Conservation (phyloP, 2,329 filamentous ascomycete species). For the Sclerotinia nivalis region DNA sequence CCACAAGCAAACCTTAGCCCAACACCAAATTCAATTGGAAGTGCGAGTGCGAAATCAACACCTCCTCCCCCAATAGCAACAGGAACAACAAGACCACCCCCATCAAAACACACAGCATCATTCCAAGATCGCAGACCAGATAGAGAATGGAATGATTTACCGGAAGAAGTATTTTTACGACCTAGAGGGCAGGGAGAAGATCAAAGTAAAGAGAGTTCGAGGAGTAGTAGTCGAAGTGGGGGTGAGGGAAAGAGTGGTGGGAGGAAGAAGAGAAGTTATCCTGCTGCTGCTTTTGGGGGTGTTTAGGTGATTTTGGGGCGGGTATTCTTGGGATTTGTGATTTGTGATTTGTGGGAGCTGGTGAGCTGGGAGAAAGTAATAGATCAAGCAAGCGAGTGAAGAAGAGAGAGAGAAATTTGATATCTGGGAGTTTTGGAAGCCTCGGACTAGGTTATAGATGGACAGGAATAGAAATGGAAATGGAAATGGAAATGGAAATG, state of each 20-base stretch:
- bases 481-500: not conserved
- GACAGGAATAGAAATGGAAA: not conserved
- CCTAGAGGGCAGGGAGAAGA: slow-evolving; percentile 40
- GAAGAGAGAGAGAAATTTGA: not conserved
- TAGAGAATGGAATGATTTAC: slow-evolving; percentile 67
- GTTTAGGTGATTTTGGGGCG: not conserved
- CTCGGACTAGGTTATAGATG: not conserved
- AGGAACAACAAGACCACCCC: not conserved
- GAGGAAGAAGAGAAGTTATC: slow-evolving; percentile 62
- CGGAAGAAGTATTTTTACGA: slow-evolving; percentile 52
- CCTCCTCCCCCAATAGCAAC: slow-evolving; percentile 23
- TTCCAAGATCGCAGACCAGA: slow-evolving; percentile 61
- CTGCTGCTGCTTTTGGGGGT: slow-evolving; percentile 59
- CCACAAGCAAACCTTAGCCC: slow-evolving; percentile 54
- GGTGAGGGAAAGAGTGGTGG: slow-evolving; percentile 46
- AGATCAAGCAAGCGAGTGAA: not conserved
- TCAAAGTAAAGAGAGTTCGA: slow-evolving; percentile 49
- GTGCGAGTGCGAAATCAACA: slow-evolving; percentile 37
- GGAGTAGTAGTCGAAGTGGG: slow-evolving; percentile 52
- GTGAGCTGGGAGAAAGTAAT: not conserved
- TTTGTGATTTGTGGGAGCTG: not conserved
- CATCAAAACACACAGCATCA: slow-evolving; percentile 42
- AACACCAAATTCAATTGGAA: slow-evolving; percentile 57
- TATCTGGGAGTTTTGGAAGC: not conserved
- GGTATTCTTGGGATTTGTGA: not conserved